Evolutionary conservation across 2,329 filamentous ascomycete species (phyloP), one percentile per base, ranked within the genome.

Genomic region (Trichoderma harzianum): DNA sequence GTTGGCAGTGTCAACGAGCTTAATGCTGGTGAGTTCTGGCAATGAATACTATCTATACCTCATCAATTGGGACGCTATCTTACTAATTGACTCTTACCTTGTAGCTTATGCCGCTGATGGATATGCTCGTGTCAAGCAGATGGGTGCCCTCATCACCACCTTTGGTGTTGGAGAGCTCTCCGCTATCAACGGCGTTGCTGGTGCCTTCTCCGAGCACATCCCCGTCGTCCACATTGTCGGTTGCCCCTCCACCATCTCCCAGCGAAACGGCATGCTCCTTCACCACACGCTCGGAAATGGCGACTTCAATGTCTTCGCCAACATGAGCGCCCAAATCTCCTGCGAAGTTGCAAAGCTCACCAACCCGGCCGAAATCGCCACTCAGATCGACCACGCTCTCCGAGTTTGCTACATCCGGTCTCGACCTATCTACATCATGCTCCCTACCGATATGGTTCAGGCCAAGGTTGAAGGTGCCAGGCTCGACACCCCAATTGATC

Each of bases 391-490:
- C 79, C 87, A 93, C 76, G 89, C 92, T 4, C 86, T 97, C 32
- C 88, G 88, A 36, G 87, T 94, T 81, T 96, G 93, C 79, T 93
- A 89, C 83, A 81, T 93, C 58, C 85, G 88, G 71, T 93, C 91
- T 73, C 88, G 92, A 24, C 94, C 94, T 3, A 92, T 97, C 64
- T 97, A 97, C 81, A 90, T 97, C 76, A 91, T 91, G 78, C 84
- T 97, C 10, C 93, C 94, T 3, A 93, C 92, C 18, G 93, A 97
- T 78, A 92, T 96, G 86, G 90, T 93, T 11, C 84, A 90, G 75
- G 88, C 90, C 79, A 93, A 95, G 81, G 84, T 97, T 28, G 91
- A 95, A 78, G 93, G 92, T 43, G 86, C 88, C 61, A 85, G 91
- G 8, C 86, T 97, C 14, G 86, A 90, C n/a, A 90, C 85, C 0